A percentile compares a stretch with the other conserved stretches of the same genome.
These are phyloP conservation scores for Eucalyptus erythrocorys DNA, from an alignment of 345 rosid genomes.

Conservation along the genomic window DNA sequence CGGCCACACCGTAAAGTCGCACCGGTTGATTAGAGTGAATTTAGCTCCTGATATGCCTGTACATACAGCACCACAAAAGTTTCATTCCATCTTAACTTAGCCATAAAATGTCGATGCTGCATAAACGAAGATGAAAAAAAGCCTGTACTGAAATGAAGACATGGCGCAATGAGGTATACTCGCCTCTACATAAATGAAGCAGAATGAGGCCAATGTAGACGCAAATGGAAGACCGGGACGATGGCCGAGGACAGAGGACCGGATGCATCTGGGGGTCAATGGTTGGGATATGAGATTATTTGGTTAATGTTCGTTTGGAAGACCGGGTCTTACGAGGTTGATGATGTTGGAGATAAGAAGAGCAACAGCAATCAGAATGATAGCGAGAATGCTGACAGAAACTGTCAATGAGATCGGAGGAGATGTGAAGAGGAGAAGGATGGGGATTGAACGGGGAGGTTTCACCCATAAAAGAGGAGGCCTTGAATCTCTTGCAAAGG, in stretches of 20 bases:
- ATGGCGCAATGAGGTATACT: neutral
- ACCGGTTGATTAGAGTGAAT: constrained; percentile 54
- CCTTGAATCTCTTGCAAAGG: neutral
- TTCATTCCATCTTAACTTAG: rapidly evolving
- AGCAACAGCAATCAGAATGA: neutral
- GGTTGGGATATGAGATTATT: neutral
- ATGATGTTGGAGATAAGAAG: neutral
- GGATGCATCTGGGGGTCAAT: constrained; percentile 7
- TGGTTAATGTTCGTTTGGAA: neutral
- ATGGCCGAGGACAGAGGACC: neutral
- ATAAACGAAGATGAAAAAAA: neutral
- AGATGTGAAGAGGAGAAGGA: neutral
- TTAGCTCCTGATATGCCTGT: constrained; percentile 37
- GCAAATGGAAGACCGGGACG: neutral
- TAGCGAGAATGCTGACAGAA: neutral
- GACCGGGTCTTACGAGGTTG: neutral
- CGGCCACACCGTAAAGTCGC: constrained; percentile 84
- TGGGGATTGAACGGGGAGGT: neutral
- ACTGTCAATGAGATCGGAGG: neutral
- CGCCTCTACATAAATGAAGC: constrained; percentile 23
- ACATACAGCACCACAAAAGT: neutral
- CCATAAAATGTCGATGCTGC: neutral
- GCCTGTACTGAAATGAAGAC: neutral
- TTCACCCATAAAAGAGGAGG: neutral
- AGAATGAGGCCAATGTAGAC: constrained; percentile 8